A percentile compares a stretch with the other conserved stretches of the same genome.
Conservation (phyloP, 768 basidiomycete genomes). For the Kwoniella dendrophila region DNA sequence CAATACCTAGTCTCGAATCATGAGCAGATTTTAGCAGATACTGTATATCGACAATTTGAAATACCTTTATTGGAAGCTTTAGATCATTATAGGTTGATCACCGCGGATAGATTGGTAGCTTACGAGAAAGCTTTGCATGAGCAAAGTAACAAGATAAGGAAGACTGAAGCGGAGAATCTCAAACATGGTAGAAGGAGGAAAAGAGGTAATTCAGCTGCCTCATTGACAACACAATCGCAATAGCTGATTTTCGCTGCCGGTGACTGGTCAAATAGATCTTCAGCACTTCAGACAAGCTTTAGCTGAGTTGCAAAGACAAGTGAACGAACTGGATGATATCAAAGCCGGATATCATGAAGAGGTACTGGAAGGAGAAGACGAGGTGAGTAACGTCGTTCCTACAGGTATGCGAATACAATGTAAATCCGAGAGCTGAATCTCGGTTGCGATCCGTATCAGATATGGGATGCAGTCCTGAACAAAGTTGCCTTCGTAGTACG, state of each 20-base stretch:
- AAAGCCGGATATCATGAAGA: conserved; percentile 82
- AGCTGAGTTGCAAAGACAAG: conserved; percentile 76
- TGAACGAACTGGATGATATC: conserved; percentile 85
- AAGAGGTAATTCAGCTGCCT: conserved; percentile 65
- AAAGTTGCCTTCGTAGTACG: conserved; percentile 86
- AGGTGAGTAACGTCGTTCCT: conserved; percentile 57
- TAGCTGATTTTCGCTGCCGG: conserved; percentile 1
- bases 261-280: conserved; percentile 64
- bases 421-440: not conserved
- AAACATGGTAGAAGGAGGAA: conserved; percentile 68
- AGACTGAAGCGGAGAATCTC: conserved; percentile 82
- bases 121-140: conserved; percentile 82
- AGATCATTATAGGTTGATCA: conserved; percentile 66
- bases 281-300: conserved; percentile 85
- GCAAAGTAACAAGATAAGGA: conserved; percentile 79
- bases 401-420: not conserved
- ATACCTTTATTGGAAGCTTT: conserved; percentile 82
- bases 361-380: conserved; percentile 87
- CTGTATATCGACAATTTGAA: conserved; percentile 84
- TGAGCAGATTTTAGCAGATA: conserved; percentile 85
- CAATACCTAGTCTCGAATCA: conserved; percentile 91
- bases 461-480: conserved; percentile 88
- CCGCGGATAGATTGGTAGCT: conserved; percentile 70
- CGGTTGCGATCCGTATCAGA: conserved; percentile 18
- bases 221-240: not conserved